Evolutionary conservation across 2,329 filamentous ascomycete species (phyloP).

Genomic region (Aspergillus pseudoterreus): DNA sequence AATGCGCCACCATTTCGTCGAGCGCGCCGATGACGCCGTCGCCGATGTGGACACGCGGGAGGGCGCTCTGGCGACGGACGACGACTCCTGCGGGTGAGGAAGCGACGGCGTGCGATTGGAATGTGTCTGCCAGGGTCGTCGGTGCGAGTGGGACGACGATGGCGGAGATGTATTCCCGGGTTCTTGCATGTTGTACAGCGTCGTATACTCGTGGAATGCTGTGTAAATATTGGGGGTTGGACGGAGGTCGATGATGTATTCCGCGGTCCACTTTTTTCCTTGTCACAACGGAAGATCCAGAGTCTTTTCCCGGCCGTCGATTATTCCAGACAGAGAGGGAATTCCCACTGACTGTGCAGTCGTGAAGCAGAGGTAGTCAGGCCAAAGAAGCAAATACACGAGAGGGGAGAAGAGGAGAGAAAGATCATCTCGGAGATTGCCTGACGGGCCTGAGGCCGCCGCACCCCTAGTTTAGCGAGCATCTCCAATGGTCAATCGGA

Average conservation of each 20-base stretch:
- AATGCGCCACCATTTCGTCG: constrained; percentile 68
- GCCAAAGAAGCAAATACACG: no score
- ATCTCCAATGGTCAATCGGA: no score
- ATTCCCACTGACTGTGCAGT: no score
- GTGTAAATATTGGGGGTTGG: neutral
- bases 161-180: constrained; percentile 35
- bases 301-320: no score
- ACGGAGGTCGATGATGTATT: neutral
- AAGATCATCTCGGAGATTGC: no score
- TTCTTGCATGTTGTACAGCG: constrained; percentile 11
- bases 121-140: constrained; percentile 21
- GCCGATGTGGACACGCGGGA: neutral
- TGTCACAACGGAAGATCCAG: no score
- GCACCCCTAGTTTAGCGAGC: no score
- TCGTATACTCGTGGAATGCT: neutral
- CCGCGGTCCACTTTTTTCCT: no score
- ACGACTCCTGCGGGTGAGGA: neutral
- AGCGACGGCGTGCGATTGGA: neutral
- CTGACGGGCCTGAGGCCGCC: no score
- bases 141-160: constrained; percentile 23
- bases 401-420: no score
- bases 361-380: no score
- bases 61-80: neutral
- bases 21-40: constrained; percentile 5
- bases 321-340: no score